phyloP scores from a whole-genome alignment of 2,329 filamentous ascomycete species.

The Calonectria pauciramosa region DNA sequence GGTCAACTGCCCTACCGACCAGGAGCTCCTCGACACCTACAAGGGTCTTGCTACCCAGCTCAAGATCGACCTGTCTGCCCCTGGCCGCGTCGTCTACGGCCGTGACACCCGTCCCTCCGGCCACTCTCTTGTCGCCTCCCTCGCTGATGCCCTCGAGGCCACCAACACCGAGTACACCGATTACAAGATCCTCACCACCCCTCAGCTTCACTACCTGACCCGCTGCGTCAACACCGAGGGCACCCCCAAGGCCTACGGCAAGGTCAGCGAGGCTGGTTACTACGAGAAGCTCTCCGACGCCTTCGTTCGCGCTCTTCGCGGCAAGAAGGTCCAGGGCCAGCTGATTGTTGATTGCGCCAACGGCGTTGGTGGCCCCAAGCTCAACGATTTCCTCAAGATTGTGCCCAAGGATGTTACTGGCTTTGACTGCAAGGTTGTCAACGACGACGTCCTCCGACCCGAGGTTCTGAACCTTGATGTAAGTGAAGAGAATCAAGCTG shows the following conservation, averaged over 20 bases:
- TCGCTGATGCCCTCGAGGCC: conserved; percentile 84
- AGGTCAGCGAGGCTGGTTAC: conserved; percentile 91
- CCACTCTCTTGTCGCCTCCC: conserved; percentile 82
- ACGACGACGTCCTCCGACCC: conserved; percentile 92
- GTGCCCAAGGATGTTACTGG: conserved; percentile 78
- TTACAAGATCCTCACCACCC: conserved; percentile 93
- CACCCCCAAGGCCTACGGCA: conserved; percentile 88
- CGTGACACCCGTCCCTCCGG: conserved; percentile 95
- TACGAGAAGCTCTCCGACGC: conserved; percentile 92
- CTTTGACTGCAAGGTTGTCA: conserved; percentile 88
- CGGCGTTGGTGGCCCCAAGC: conserved; percentile 93
- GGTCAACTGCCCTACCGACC: conserved; percentile 85
- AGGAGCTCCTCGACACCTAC: conserved; percentile 83
- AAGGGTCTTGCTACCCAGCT: conserved; percentile 80
- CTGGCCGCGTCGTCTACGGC: conserved; percentile 88
- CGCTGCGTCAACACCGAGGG: conserved; percentile 94
- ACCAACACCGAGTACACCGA: conserved; percentile 82
- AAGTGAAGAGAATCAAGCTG: conserved; percentile 49
- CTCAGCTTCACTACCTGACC: conserved; percentile 97
- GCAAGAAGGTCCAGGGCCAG: conserved; percentile 79
- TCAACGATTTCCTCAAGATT: conserved; percentile 87
- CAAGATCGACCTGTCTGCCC: conserved; percentile 78
- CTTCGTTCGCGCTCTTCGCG: conserved; percentile 86
- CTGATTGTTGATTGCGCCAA: conserved; percentile 96
- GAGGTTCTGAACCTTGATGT: conserved; percentile 91